Conservation (phyloP, 148 eudicot genomes). For the Rhododendron ferrugineum region DNA sequence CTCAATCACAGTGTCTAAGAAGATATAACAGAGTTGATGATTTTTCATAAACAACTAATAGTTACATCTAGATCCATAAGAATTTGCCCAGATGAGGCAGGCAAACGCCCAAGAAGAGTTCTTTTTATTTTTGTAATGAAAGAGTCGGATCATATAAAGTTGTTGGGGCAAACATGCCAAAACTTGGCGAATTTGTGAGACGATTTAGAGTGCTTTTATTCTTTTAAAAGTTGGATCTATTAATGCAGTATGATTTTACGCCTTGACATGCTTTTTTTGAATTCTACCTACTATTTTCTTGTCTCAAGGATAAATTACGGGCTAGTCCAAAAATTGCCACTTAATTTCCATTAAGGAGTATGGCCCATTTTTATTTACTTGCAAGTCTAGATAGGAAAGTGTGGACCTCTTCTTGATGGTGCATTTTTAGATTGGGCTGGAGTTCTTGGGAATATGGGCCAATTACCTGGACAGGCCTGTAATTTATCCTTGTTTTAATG, state of each 20-base stretch:
- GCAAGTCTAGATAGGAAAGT: no score
- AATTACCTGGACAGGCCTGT: no score
- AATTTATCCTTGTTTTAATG: no score
- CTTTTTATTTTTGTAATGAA: not conserved
- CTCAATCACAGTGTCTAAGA: not conserved
- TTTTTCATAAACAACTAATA: not conserved
- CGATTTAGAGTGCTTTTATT: not conserved
- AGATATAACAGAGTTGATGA: not conserved
- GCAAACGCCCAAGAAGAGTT: not conserved
- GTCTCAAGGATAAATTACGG: no score
- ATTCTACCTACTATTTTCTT: not conserved
- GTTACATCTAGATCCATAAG: not conserved
- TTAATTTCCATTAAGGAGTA: no score
- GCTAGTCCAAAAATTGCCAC: no score
- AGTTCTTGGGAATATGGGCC: no score
- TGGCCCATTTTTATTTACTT: no score
- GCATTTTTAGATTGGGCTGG: no score
- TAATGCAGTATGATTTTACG: not conserved
- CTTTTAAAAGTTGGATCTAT: not conserved
- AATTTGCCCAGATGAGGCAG: not conserved
- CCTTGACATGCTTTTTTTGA: not conserved
- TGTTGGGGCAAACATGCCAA: not conserved
- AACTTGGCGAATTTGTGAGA: not conserved
- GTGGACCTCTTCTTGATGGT: no score
- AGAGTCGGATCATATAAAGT: not conserved